Conservation (phyloP, 148 eudicot species). For the Nepenthes gracilis region DNA sequence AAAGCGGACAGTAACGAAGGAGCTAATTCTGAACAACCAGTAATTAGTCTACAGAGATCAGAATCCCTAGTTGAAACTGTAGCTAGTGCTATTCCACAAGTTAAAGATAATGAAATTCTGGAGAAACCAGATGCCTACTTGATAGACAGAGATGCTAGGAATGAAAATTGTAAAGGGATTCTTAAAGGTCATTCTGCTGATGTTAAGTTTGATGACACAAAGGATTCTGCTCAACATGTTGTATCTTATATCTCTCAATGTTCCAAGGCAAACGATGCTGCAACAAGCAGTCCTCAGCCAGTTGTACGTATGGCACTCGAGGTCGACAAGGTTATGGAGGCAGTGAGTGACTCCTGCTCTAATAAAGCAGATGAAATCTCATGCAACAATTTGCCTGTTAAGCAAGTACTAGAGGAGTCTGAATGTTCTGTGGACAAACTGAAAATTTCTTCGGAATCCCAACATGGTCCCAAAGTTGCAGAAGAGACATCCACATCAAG, state of each 20-base stretch:
- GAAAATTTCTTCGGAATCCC: slow-evolving; percentile 22
- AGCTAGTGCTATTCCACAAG: slow-evolving; percentile 14
- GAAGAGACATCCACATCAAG: slow-evolving; percentile 28
- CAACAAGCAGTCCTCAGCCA: slow-evolving; percentile 14
- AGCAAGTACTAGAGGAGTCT: slow-evolving; percentile 14
- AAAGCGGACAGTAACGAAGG: slow-evolving; percentile 7
- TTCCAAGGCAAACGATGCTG: slow-evolving; percentile 15
- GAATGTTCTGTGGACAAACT: slow-evolving; percentile 22
- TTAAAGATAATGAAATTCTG: slow-evolving; percentile 11
- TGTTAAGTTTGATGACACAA: slow-evolving; percentile 22
- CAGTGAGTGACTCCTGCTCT: slow-evolving; percentile 12
- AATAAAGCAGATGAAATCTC: slow-evolving; percentile 18
- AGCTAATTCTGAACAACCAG: slow-evolving; percentile 11
- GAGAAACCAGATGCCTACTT: slow-evolving; percentile 8
- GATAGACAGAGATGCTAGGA: slow-evolving; percentile 19
- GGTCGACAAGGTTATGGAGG: slow-evolving; percentile 23
- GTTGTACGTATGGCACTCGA: slow-evolving; percentile 23
- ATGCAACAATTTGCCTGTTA: slow-evolving; percentile 3
- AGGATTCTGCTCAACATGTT: slow-evolving; percentile 12
- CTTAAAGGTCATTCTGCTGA: slow-evolving; percentile 17
- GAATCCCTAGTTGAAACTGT: slow-evolving; percentile 20
- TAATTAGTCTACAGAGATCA: slow-evolving; percentile 13
- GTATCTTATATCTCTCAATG: slow-evolving; percentile 19
- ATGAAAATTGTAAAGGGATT: slow-evolving; percentile 14
- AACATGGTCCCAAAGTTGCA: slow-evolving; percentile 21